Base-by-base conservation (phyloP, 2,329 filamentous ascomycete genomes). In the Nothophoma quercina region DNA sequence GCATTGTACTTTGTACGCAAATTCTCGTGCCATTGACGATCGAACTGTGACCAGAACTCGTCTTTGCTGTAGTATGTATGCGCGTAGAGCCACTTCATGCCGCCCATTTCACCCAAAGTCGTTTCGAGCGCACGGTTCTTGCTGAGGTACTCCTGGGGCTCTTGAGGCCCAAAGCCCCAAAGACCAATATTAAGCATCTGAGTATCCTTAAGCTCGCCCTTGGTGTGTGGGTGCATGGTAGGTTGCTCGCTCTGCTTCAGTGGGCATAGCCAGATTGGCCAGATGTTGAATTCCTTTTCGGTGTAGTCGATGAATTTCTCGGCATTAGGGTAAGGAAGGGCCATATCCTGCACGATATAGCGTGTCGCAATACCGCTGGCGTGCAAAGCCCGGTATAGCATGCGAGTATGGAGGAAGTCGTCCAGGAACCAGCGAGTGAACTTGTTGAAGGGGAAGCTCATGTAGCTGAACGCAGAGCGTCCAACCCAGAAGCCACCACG, bases 21-120 rank as follows among this genome's bases (percentile, higher is more conserved):
- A 2, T 65, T 69, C 35, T 88, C 82, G 56, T 90, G 89, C 64
- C 83, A 83, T 7, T 74, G 62, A 29, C 79, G 76, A 65, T 88
- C 82, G 55, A 89, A 90, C 45, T 83, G 78, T 8, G 76, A 69
- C 87, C 87, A 89, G 67, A 90, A 90, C 58, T 90, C 87, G 0
- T 83, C 79, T 65, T 88, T 83, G 3, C 80, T 83, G 68, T 88
- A 88, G 70, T 86, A 89, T 0, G 85, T 84, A 51, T 89, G 86
- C 1, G 86, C 86, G 57, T 90, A 90, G 1, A 90, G 73, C 78
- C 85, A 88, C 72, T 89, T 89, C 77, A 85, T 86, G 5, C 88
- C 88, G 2, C 82, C 78, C 6, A 87, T 77, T 21, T 83, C 80
- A 7, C 79, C 78, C 0, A 89, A 77, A 47, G 82, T 84, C 7